Base-by-base conservation (phyloP, 208 protist genomes). In the Leptomonas pyrrhocoris region DNA sequence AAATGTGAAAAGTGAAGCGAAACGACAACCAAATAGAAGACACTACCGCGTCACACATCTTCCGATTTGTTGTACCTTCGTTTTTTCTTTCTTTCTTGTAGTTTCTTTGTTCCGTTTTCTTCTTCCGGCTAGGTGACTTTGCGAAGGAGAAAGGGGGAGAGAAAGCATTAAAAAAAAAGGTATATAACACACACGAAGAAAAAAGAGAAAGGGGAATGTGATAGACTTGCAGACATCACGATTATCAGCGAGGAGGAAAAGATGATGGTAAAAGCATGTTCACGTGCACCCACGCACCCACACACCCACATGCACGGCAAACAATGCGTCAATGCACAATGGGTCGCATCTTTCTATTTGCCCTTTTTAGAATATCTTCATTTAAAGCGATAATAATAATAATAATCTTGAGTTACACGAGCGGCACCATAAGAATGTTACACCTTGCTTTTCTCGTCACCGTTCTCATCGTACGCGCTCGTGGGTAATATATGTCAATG, bases 131-230 rank as follows among this genome's bases (percentile, higher is more conserved):
- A 19, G 34, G 57, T 63, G 38, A 25, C 43, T 49, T 63, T 30
- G 48, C 55, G 54, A 63, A 30, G 51, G 45, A 43, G 51, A 30
- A 43, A 19, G 36, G 57, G 43, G 16, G 21, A 27, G 46, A 60
- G 16, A 70, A 38, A 16, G 36, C 18, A 21, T 48, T 31, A 2
- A 45, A 23, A 43, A 46, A 4, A 16, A 42, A 57, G 7, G 34
- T 15, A 59, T n/a, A n/a, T n/a, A n/a, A n/a, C n/a, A n/a, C 23
- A 62, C 2, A 11, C 13, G 30, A 56, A 56, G 63, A 27, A 56
- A 61, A 38, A 69, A 68, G 57, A n/a, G 51, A 58, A 19, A 67
- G 53, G 54, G 43, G 49, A 16, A 15, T n/a, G 18, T 18, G 50
- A 57, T 4, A 51, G 43, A 8, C 56, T 23, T 45, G 38, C 18